Conservation (phyloP, 2,329 filamentous ascomycete genomes). For the Tolypocladium guangdongense region DNA sequence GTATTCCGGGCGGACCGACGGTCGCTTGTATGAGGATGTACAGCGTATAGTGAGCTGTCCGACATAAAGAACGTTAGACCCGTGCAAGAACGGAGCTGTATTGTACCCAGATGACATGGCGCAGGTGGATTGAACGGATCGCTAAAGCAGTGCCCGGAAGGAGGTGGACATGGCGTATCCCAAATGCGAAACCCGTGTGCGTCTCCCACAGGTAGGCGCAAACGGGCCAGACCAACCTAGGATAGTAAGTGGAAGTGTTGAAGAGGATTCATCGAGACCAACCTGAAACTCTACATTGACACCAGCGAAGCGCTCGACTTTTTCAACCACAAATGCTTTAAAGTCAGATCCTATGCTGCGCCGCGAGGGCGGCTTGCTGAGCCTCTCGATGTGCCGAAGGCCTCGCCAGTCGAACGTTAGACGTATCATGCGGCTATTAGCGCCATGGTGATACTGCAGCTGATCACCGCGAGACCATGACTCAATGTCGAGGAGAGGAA, state of each 20-base stretch:
- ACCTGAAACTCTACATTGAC: constrained; percentile 1
- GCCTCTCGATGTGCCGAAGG: constrained; percentile 1
- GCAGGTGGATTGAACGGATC: neutral
- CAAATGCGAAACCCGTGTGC: neutral
- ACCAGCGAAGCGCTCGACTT: neutral
- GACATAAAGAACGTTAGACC: constrained; percentile 1
- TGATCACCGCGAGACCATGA: neutral
- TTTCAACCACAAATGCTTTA: constrained; percentile 1
- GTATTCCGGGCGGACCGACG: neutral
- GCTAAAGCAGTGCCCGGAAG: neutral
- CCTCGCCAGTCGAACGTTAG: neutral
- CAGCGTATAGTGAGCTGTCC: neutral
- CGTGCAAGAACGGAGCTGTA: neutral
- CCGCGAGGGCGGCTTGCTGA: neutral
- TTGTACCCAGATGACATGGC: neutral
- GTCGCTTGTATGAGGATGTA: constrained; percentile 1
- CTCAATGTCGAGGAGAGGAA: constrained; percentile 1
- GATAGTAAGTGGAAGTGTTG: neutral
- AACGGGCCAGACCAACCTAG: constrained; percentile 1
- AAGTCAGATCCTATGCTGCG: neutral
- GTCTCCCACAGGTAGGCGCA: neutral
- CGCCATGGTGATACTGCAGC: neutral
- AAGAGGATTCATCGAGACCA: neutral
- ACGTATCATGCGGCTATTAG: neutral
- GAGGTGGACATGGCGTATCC: constrained; percentile 2